Conservation (phyloP, 371 early-diverging fungal genomes). For the Circinella umbellata region DNA sequence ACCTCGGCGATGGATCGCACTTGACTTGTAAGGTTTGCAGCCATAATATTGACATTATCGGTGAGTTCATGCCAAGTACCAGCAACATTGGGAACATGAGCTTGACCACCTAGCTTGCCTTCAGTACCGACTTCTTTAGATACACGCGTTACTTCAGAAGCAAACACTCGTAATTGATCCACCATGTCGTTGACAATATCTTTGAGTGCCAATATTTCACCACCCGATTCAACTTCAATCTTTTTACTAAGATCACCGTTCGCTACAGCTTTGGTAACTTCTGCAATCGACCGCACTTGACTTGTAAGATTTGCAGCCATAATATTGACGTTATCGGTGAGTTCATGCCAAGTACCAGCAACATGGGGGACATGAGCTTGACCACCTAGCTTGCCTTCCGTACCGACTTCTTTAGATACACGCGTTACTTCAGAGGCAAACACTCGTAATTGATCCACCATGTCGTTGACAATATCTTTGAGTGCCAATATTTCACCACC, state of each 20-base stretch:
- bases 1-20: constrained; percentile 59
- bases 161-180: constrained; percentile 59
- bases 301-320: constrained; percentile 60
- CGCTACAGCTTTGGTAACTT: constrained; percentile 64
- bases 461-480: constrained; percentile 51
- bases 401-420: constrained; percentile 59
- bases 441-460: constrained; percentile 57
- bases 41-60: constrained; percentile 56
- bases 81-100: constrained; percentile 52
- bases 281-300: constrained; percentile 65
- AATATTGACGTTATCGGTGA: constrained; percentile 59
- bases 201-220: constrained; percentile 52
- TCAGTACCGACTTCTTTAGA: constrained; percentile 59
- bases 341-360: constrained; percentile 58
- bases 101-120: constrained; percentile 57
- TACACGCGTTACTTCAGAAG: constrained; percentile 57
- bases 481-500: constrained; percentile 54
- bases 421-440: constrained; percentile 57
- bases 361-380: constrained; percentile 52
- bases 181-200: constrained; percentile 72
- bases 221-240: constrained; percentile 50
- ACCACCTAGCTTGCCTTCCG: constrained; percentile 57
- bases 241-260: constrained; percentile 64
- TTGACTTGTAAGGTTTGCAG: constrained; percentile 53
- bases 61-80: constrained; percentile 68